Evolutionary conservation across 2,329 filamentous ascomycete species (phyloP).

Genomic region (Scytalidium lignicola): DNA sequence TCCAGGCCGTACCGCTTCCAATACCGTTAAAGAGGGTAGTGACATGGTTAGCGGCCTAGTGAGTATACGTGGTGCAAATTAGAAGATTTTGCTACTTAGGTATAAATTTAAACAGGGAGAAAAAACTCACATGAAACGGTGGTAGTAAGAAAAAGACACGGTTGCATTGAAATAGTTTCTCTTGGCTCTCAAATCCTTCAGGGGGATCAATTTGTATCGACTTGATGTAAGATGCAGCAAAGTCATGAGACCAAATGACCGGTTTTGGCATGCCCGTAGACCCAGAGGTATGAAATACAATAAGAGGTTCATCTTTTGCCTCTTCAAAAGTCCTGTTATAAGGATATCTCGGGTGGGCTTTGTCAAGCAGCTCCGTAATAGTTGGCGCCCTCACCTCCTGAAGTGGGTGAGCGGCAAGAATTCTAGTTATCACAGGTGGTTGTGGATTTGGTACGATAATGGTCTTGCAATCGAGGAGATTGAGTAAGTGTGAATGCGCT

Average conservation of each 20-base stretch:
- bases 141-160: slow-evolving; percentile 1
- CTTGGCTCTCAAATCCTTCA: slow-evolving; percentile 13
- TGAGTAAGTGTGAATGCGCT: slow-evolving; percentile 2
- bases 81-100: no score
- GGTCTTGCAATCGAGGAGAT: slow-evolving; percentile 4
- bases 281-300: neutral
- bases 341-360: slow-evolving; percentile 9
- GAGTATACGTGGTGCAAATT: neutral
- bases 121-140: slow-evolving; percentile 5
- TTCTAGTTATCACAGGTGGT: no score
- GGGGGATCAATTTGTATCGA: slow-evolving; percentile 30
- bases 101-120: neutral
- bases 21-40: slow-evolving; percentile 1
- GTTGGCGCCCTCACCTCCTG: no score
- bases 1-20: neutral
- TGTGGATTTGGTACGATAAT: slow-evolving; percentile 1
- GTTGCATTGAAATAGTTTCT: neutral
- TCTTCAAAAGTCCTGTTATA: slow-evolving; percentile 29
- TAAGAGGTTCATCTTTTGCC: neutral
- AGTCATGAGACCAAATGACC: neutral
- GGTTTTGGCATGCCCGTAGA: neutral
- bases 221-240: neutral
- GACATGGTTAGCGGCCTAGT: neutral
- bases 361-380: slow-evolving; percentile 3
- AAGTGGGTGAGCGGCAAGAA: no score